Base-by-base conservation (phyloP, 257 asterid genomes). In the Perilla frutescens region DNA sequence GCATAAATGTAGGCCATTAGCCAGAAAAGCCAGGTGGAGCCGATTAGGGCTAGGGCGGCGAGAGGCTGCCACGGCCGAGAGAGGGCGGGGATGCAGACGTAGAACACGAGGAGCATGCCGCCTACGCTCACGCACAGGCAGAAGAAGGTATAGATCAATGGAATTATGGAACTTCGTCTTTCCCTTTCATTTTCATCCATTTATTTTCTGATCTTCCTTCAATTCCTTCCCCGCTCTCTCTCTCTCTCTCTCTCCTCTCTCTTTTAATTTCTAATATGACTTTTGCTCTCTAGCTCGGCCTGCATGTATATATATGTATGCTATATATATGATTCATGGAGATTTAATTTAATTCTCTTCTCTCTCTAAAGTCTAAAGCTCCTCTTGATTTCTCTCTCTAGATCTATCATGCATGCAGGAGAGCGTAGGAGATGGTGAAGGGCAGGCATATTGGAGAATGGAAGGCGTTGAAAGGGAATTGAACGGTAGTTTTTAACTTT, bases 21-120 rank as follows among this genome's bases (percentile, higher is more conserved):
- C 97, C 97, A 91, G 76, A 89, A 89, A 26, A 89, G 32, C 96
- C 96, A 89, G 5, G 96, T 90, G 13, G 85, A 73, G 73, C 86
- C 91, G 73, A 91, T 87, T 47, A 91, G 84, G 77, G 75, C 57
- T 2, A 89, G 72, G 66, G 96, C 92, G 62, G 78, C 86, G 66
- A 68, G 6, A 0, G 87, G 92, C 73, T 68, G 88, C 94, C 94
- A 91, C 3, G 90, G 85, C 73, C 76, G 73, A 4, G 97, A 89
- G 40, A 55, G 48, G 53, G 43, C 5, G 2, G 94, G 92, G 2
- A 77, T 41, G 76, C 68, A 86, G 49, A 80, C 87, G 80, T 87
- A 80, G 43, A 82, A 4, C 29, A 80, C 76, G 44, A 91, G 94
- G 78, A 89, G 71, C 3, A 82, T 26, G 15, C 97, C 96, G 49